Evolutionary conservation across 2,329 filamentous ascomycete genomes (phyloP), one percentile per base, ranked within the genome.

Genomic region (Epichloe scottii): DNA sequence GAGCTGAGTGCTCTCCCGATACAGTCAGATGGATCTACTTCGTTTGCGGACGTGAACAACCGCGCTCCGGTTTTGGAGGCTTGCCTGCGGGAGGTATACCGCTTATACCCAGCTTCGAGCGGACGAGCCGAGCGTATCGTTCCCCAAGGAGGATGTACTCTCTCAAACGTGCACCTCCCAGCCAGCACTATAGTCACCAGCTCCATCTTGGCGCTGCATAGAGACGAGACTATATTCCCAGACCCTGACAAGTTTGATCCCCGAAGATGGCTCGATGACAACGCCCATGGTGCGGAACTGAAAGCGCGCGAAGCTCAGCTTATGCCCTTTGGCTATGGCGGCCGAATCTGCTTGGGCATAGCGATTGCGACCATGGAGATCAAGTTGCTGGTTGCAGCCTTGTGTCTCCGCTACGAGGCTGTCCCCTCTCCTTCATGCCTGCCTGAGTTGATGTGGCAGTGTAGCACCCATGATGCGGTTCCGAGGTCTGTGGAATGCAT

Each of bases 311-410:
- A 51, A 34, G 39, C 42, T 15, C 34, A 49, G 19, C 48, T 53
- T n/a, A 51, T 53, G 35, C 45, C 52, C 7, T 53, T 53, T 42
- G 52, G 52, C 5, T 48, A 53, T 17, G 52, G 52, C 6, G 52
- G 43, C 4, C 43, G 52, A n/a, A 48, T 51, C 3, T 53, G 52
- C 19, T 30, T 53, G 19, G 52, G 52, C 17, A 53, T 51, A 40
- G 49, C 52, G 15, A 39, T 51, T 23, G 52, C 52, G 14, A 51
- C 48, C 1, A 48, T 53, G 48, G 52, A 53, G 30, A 51, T 51
- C 15, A 53, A 53, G 30, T 15, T 51, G 10, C 52, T 51, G 5
- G 38, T 51, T 19, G 45, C 52, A 17, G 8, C 12, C 2, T 19
- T 53, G 33, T 53, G 48, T 41, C 19, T 48, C 17, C 23, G 37